Base-by-base conservation (phyloP, 345 rosid genomes). In the Sapria himalayana region DNA sequence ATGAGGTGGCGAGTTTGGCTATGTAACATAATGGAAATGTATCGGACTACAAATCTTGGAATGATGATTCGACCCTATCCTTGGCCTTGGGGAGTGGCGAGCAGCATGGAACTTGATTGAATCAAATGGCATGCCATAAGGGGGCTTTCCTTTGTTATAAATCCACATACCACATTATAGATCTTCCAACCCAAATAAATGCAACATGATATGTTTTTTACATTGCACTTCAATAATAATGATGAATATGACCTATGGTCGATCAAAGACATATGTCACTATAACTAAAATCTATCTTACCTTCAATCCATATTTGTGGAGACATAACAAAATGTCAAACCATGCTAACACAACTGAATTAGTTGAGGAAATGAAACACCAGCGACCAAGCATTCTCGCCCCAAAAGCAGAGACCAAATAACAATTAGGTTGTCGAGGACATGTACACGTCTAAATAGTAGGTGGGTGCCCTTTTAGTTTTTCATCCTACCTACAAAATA, bases 121-220 rank as follows among this genome's bases (percentile, higher is more conserved):
- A 47, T 47, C 32, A 15, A 34, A 47, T 47, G 51, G 51, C 20
- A 47, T 47, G 51, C 41, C 20, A 47, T 36, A 35, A 47, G 51
- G 12, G 49, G 22, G 27, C 27, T 45, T 35, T 34, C 29, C 41
- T 34, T 46, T 46, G 25, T 33, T 33, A 45, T 18, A 43, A 43
- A 43, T 43, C 47, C 34, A 27, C 36, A 27, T 1, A 43, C 22
- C 25, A 43, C 21, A 40, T 2, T 19, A 4, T 3, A 3, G 24
- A 40, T 19, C 24, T 40, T 40, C 4, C 5, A 40, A 43, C 25
- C 22, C 36, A 27, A 43, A 43, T n/a, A 43, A 43, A 15, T 25
- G 13, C 4, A 43, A 25, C 33, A 24, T 43, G 13, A 43, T 17
- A 43, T 7, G 22, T 17, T 43, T 43, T 25, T 27, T 43, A 27